Conservation (phyloP, 2,329 filamentous ascomycete genomes). For the Apiospora marii region DNA sequence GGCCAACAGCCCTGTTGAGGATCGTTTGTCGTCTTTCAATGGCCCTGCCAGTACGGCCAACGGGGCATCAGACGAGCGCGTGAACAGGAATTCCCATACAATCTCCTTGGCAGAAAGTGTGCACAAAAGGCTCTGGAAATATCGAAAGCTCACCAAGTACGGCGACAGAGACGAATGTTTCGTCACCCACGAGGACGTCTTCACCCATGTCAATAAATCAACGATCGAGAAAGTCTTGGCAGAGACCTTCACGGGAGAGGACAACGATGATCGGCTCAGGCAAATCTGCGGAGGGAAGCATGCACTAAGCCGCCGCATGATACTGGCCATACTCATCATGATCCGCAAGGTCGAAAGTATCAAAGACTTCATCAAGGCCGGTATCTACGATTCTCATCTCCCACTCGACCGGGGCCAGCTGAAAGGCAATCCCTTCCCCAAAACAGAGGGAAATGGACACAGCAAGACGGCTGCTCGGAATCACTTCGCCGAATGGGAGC, state of each 20-base stretch:
- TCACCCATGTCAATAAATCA: not conserved
- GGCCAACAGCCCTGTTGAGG: no score
- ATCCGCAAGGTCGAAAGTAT: not conserved
- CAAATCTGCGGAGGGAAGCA: not conserved
- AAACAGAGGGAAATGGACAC: no score
- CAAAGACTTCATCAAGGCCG: not conserved
- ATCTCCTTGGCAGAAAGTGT: not conserved
- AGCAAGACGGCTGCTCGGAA: not conserved
- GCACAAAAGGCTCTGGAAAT: not conserved
- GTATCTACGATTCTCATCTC: not conserved
- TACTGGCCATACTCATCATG: constrained; percentile 22
- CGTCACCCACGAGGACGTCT: not conserved
- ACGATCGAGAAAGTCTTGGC: not conserved
- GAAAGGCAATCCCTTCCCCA: not conserved
- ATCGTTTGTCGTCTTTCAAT: no score
- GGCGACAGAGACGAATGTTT: not conserved
- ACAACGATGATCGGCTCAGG: not conserved
- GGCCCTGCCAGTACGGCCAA: no score
- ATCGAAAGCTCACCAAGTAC: not conserved
- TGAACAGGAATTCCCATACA: not conserved
- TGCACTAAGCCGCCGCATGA: not conserved
- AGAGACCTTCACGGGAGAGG: not conserved
- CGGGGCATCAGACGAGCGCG: not conserved
- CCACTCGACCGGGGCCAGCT: not conserved
- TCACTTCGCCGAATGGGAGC: not conserved